Base-by-base conservation (phyloP, 495 filamentous ascomycete species). In the Aspergillus kassunensis region DNA sequence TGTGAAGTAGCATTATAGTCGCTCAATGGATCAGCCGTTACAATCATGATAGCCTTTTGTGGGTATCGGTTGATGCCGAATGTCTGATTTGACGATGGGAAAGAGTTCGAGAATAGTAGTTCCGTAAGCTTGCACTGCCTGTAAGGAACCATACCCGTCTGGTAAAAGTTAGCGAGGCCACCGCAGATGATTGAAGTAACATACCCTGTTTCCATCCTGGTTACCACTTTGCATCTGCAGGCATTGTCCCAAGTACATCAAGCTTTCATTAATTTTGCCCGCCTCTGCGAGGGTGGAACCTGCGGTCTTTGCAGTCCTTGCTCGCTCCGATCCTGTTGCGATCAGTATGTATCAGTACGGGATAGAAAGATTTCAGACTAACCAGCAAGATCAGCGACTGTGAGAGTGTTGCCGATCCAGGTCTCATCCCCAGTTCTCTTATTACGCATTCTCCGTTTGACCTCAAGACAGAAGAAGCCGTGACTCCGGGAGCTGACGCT, bases 221-320 rank as follows among this genome's bases (percentile, higher is more conserved):
- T 84, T 75, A 58, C 90, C 87, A 52, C 84, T 90, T 68, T 97
- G 95, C 84, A 96, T 89, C 65, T 98, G 93, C 57, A 98, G 75
- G 64, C 95, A 97, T 64, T 97, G 95, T 1, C 93, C 93, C 1
- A 98, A 81, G 66, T 96, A 97, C 95, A 98, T 98, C 61, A 98
- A 69, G 60, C 86, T 91, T 64, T 96, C 91, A 63, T 98, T 98
- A 60, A 98, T 98, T 67, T 96, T 96, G 15, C 93, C 95, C 18
- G 93, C 95, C 68, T 98, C 93, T 0, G 86, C 91, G 2, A 98
- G 80, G 1, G 91, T 96, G 0, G 90, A 84, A 16, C 93, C 92
- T 0, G 89, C 86, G 16, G 95, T 97, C 71, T 96, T 96, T 12
- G 95, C 91, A 48, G 90, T 90, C 58, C 90, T 78, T 18, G 92